A percentile compares a stretch with the other conserved stretches of the same genome.
These are phyloP conservation scores for Fusarium secorum DNA, from an alignment of 2,329 filamentous ascomycete genomes.

Conservation along the genomic window DNA sequence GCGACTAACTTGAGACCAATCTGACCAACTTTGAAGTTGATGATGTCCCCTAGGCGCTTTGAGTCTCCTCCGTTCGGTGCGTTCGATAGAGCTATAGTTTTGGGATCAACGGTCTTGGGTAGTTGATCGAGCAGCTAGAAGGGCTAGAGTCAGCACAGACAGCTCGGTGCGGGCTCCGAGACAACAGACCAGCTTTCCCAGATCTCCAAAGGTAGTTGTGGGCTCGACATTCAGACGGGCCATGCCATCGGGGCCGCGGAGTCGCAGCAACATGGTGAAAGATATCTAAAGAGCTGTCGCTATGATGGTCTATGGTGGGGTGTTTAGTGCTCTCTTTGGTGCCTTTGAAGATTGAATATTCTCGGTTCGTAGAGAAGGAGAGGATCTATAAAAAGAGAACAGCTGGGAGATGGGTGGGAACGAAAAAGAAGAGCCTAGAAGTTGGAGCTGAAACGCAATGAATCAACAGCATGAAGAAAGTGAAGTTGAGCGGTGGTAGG, in stretches of 20 bases:
- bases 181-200: conserved; percentile 60
- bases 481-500: neutral
- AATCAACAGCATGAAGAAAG: conserved; percentile 24
- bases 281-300: conserved; percentile 7
- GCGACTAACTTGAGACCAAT: conserved; percentile 65
- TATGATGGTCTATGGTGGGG: conserved; percentile 20
- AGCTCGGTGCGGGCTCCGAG: neutral
- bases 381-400: neutral
- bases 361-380: neutral
- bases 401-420: neutral
- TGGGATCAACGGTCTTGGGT: conserved; percentile 67
- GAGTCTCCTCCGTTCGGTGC: conserved; percentile 65
- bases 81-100: conserved; percentile 69
- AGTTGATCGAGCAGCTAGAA: conserved; percentile 64
- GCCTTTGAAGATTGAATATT: neutral
- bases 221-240: conserved; percentile 82
- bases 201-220: conserved; percentile 73
- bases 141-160: conserved; percentile 22
- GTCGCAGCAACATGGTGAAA: conserved; percentile 77
- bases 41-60: conserved; percentile 66
- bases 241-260: conserved; percentile 92
- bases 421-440: conserved; percentile 9
- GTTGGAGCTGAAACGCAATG: conserved; percentile 31
- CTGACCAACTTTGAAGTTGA: conserved; percentile 62
- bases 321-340: conserved; percentile 3